Conservation (phyloP, 805 yeast genomes). For the Maudiozyma bulderi region DNA sequence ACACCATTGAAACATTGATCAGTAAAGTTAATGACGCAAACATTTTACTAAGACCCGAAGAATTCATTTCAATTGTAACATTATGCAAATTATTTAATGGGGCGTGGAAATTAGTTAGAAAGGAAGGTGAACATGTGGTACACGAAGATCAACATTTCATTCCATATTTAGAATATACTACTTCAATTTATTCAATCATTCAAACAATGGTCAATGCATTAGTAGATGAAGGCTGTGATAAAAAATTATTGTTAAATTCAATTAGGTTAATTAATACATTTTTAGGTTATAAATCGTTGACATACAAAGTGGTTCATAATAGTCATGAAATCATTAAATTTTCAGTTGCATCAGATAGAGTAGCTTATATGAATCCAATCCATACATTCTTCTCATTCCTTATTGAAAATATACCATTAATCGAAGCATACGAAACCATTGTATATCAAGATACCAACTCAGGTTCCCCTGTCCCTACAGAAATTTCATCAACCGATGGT, state of each 20-base stretch:
- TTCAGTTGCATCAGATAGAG: conserved; percentile 40
- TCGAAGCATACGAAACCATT: conserved; percentile 16
- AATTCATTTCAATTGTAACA: conserved; percentile 34
- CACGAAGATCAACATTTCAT: conserved; percentile 44
- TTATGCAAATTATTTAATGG: conserved; percentile 51
- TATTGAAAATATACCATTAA: conserved; percentile 23
- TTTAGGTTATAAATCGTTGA: conserved; percentile 18
- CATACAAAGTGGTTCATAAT: conserved; percentile 18
- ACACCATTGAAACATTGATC: conserved; percentile 28
- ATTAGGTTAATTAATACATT: conserved; percentile 30
- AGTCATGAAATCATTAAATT: conserved; percentile 27
- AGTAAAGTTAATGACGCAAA: conserved; percentile 28
- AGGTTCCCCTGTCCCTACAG: background rate
- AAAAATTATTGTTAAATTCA: conserved; percentile 22
- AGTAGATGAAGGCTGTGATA: conserved; percentile 10
- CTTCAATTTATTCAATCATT: conserved; percentile 36
- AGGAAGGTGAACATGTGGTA: conserved; percentile 60
- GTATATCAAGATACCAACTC: conserved; percentile 7
- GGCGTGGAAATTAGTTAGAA: conserved; percentile 45
- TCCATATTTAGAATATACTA: conserved; percentile 40
- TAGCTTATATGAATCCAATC: conserved; percentile 52
- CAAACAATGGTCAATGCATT: conserved; percentile 29
- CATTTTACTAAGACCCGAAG: conserved; percentile 29
- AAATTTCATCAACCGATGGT: background rate
- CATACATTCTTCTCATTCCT: conserved; percentile 43